Conservation (phyloP, 2,329 filamentous ascomycete species). For the Monosporascus ibericus region DNA sequence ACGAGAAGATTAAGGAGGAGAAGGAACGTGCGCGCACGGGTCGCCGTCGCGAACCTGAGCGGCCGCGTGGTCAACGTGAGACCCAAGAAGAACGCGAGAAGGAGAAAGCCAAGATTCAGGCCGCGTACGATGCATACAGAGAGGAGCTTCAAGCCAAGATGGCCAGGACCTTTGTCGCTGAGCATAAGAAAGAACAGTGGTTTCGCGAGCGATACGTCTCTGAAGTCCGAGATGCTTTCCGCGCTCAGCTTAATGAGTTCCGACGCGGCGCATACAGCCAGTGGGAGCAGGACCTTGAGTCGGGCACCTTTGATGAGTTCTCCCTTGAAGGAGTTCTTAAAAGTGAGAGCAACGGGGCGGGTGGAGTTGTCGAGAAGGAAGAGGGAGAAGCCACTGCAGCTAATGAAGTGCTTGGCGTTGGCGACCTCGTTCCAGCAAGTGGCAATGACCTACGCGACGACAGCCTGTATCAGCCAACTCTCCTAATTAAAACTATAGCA, state of each 20-base stretch:
- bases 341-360: constrained; percentile 80
- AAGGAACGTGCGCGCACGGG: constrained; percentile 66
- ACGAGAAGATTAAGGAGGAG: constrained; percentile 77
- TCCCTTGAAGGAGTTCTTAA: constrained; percentile 92
- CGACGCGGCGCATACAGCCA: constrained; percentile 73
- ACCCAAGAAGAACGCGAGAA: constrained; percentile 69
- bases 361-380: constrained; percentile 84
- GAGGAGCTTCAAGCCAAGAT: constrained; percentile 68
- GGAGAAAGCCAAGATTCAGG: constrained; percentile 72
- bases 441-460: constrained; percentile 88
- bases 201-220: constrained; percentile 92
- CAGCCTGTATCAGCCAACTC: constrained; percentile 78
- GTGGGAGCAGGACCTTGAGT: constrained; percentile 83
- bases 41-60: constrained; percentile 59
- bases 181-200: constrained; percentile 96
- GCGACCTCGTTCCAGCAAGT: constrained; percentile 77
- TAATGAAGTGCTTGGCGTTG: constrained; percentile 87
- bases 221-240: constrained; percentile 70
- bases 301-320: constrained; percentile 87
- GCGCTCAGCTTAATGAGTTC: constrained; percentile 70
- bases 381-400: constrained; percentile 89
- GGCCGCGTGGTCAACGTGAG: constrained; percentile 55
- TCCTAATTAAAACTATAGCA: constrained; percentile 96
- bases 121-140: constrained; percentile 61
- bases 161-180: constrained; percentile 82